Conservation (phyloP, 1,284 basidiomycete species). For the Erythrobasidium hasegawianum region DNA sequence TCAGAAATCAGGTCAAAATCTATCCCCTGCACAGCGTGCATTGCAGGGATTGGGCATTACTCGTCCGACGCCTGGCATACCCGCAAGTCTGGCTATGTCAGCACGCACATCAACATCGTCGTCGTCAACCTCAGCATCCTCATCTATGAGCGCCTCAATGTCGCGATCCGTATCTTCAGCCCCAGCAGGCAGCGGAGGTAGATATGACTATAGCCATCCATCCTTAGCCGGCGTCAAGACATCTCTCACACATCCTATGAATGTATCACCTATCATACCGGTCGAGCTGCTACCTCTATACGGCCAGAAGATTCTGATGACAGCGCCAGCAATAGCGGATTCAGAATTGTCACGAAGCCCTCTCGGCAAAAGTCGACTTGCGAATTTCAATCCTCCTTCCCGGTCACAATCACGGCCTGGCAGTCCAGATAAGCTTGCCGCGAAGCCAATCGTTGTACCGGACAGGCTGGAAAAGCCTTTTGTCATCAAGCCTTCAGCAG, state of each 20-base stretch:
- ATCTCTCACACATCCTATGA: constrained; percentile 43
- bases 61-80: background rate
- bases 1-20: background rate
- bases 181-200: background rate
- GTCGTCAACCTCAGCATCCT: background rate
- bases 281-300: constrained; percentile 38
- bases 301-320: constrained; percentile 22
- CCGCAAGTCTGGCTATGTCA: background rate
- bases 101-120: background rate
- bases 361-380: constrained; percentile 15
- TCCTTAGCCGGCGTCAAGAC: constrained; percentile 40
- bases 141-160: constrained; percentile 1
- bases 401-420: constrained; percentile 12
- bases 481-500: constrained; percentile 12
- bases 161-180: background rate
- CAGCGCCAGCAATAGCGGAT: background rate
- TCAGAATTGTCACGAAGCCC: constrained; percentile 3
- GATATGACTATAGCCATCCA: constrained; percentile 13
- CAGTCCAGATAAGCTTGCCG: constrained; percentile 16
- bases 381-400: constrained; percentile 7
- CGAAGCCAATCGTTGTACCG: background rate
- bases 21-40: background rate
- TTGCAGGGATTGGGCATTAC: background rate
- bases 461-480: background rate
- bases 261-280: constrained; percentile 42